Base-by-base conservation (phyloP, 225 moss, liverwort and hornwort species). In the Neckera pumila region DNA sequence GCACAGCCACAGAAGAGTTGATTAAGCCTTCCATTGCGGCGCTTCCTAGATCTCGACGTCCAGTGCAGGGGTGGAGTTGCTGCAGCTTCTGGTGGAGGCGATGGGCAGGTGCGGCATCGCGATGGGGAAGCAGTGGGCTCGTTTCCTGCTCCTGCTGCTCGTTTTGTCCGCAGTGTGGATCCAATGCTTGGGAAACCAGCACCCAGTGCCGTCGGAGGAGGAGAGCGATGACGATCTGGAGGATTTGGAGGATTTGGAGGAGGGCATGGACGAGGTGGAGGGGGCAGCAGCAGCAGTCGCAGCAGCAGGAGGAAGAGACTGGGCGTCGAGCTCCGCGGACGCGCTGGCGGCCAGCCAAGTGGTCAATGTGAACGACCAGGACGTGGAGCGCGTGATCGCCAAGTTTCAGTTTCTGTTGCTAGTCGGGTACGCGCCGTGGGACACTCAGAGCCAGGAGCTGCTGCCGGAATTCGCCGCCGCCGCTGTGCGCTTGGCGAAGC, bases 391-490 rank as follows among this genome's bases (percentile, higher is more conserved):
- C 45, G 90, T 98, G 89, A 57, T 98, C 43, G 89, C 89, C 21
- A 92, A 91, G 40, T 86, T 92, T 43, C 92, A 98, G 86, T 92
- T 89, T 64, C 89, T 99, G 31, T 88, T 99, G 79, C 34, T 99
- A 89, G 33, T 97, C 86, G 97, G 96, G 43, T 99, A 94, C 69
- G 99, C 99, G 23, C 93, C 99, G 40, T 99, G 99, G 99, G 97
- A 97, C 87, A 93, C 93, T 42, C 96, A 93, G 86, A 97, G 99
- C 89, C 95, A 96, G 75, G 87, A 84, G 57, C 89, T 96, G 12
- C 95, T 97, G 82, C 94, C 95, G 38, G 91, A 96, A 83, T 97
- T 95, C 87, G 96, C 99, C 21, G 92, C 91, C 30, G 92, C 92
- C 18, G 91, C 89, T 47, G 59, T 62, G 61, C 83, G 72, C 45